Evolutionary conservation across 2,329 filamentous ascomycete species (phyloP), one percentile per base, ranked within the genome.

Genomic region (Alternaria sp.): DNA sequence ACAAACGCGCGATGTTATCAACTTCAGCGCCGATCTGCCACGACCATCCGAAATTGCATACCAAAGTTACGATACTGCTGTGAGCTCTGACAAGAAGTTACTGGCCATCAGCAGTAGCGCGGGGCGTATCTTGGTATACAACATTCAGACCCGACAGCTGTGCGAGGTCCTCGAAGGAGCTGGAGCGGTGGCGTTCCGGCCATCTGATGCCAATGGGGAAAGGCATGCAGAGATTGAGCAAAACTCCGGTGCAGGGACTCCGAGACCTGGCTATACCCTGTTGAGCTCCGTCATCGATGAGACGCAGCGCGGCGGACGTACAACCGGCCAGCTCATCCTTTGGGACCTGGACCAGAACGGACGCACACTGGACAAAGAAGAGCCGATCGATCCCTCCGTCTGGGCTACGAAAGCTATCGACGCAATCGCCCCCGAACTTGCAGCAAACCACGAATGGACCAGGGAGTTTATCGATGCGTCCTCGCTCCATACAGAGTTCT

Each of bases 291-390:
- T 67, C 11, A 44, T 61, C 5, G 53, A 66, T 13, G 52, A 51
- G 32, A 51, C 51, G 5, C 30, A 32, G 13, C 58, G 57, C 1
- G 11, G 19, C 21, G 26, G 6, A 10, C 19, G 15, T 9, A n/a
- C 52, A 30, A 15, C 57, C 6, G 59, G 61, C 30, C 57, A 58
- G 28, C 65, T 77, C 5, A 67, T 72, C 1, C 57, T 77, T 28
- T 77, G 74, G 73, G 73, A 76, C 9, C 60, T 77, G 2, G 72
- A 76, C 28, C 62, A 66, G 17, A 63, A 74, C 30, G 75, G 74
- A 1, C 72, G 72, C 19, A 54, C 71, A 15, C 36, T 77, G 0
- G 73, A 72, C 32, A 69, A 73, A 36, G 74, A 76, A 63, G 73
- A 77, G 47, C 58, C 66, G 2, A 69, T 77, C 30, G 70, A 76